Percentiles rank a stretch among this genome's conserved stretches.
Evolutionary conservation across 257 asterid species (phyloP).

Genomic region (Solanum neorickii): DNA sequence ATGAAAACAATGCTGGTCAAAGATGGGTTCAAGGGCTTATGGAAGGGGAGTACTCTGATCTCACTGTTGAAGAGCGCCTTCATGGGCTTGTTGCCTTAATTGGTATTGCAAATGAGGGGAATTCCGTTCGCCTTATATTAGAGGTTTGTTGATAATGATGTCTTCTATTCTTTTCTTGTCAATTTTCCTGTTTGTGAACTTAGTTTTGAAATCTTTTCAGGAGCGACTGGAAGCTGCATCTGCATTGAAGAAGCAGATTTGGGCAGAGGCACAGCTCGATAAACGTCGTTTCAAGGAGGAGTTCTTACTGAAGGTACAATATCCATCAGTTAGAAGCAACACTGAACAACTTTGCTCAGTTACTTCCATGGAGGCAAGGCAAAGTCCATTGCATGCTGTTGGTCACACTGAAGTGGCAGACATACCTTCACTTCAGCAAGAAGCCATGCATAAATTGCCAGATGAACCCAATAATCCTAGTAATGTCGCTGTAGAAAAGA

Average conservation of each 20-base stretch:
- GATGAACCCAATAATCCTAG: constrained; percentile 21
- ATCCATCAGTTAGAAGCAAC: constrained; percentile 19
- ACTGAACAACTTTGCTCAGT: constrained; percentile 17
- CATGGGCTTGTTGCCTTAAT: constrained; percentile 67
- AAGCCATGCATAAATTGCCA: constrained; percentile 32
- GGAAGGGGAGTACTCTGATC: constrained; percentile 72
- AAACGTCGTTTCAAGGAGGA: constrained; percentile 85
- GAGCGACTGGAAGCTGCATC: constrained; percentile 95
- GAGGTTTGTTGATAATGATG: constrained; percentile 42
- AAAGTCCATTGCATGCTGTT: constrained; percentile 18
- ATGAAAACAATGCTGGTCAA: constrained; percentile 47
- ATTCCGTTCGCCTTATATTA: constrained; percentile 50
- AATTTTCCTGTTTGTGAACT: constrained; percentile 3
- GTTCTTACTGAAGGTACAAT: constrained; percentile 25
- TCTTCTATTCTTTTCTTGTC: constrained; percentile 1
- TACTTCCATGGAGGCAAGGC: constrained; percentile 20
- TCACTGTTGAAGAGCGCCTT: constrained; percentile 76
- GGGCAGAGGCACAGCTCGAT: constrained; percentile 91
- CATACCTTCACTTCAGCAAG: constrained; percentile 17
- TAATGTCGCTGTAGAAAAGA: constrained; percentile 24
- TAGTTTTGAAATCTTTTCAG: constrained; percentile 28
- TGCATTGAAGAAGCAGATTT: constrained; percentile 91
- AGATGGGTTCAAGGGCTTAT: constrained; percentile 80
- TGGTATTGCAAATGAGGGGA: constrained; percentile 80
- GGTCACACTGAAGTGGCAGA: constrained; percentile 28